A percentile compares a stretch with the other conserved stretches of the same genome.
phyloP scores from a whole-genome alignment of 2,329 filamentous ascomycete genomes.

The Septoria linicola region DNA sequence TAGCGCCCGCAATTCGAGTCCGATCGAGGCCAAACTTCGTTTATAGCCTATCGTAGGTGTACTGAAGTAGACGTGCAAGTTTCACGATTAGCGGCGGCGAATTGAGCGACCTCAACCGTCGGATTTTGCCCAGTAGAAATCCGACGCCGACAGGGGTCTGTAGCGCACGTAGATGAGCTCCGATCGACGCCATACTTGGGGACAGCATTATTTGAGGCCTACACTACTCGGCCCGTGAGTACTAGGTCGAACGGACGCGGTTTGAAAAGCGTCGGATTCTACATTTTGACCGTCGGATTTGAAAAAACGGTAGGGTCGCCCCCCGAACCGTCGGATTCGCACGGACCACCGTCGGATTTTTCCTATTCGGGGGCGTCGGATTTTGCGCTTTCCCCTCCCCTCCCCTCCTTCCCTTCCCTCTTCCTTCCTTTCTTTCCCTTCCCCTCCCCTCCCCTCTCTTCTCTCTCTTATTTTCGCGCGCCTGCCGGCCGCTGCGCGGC shows the following conservation, averaged over 20 bases:
- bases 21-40: background rate
- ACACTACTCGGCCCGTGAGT: too few species aligned
- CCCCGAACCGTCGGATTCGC: background rate
- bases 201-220: too few species aligned
- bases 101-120: too few species aligned
- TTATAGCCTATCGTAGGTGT: background rate
- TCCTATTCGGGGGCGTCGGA: background rate
- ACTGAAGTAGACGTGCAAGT: background rate
- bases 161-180: too few species aligned
- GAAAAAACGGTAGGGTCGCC: slow-evolving; percentile 4
- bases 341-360: background rate
- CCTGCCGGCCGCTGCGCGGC: too few species aligned
- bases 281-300: background rate
- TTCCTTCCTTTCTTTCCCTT: too few species aligned
- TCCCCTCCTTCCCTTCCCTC: too few species aligned
- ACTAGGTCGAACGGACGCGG: background rate
- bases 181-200: too few species aligned
- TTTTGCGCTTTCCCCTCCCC: background rate
- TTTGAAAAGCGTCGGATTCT: background rate
- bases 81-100: background rate
- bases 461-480: too few species aligned
- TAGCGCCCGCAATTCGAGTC: background rate
- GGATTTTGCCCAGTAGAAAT: background rate
- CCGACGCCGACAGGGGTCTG: too few species aligned
- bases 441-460: background rate